Percentiles rank a stretch among this genome's conserved stretches.
phyloP scores from a whole-genome alignment of 139 green algal genomes.

The Penium margaritaceum region DNA sequence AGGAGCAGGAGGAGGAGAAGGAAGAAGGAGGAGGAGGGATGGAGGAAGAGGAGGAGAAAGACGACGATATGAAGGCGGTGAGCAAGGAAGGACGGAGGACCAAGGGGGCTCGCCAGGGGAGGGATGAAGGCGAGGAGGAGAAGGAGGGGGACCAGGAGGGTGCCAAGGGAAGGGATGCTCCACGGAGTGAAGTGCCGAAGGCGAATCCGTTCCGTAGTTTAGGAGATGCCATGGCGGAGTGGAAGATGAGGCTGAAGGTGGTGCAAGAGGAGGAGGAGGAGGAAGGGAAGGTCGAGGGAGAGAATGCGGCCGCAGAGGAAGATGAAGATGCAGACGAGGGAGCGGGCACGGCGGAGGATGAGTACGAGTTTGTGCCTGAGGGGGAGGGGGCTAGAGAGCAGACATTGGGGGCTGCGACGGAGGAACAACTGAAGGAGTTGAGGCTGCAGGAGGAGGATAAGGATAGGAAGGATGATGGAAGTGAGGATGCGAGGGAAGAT shows the following conservation, averaged over 20 bases:
- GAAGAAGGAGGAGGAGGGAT: constrained; percentile 40
- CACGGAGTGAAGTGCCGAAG: too few species aligned
- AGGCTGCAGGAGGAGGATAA: constrained; percentile 21
- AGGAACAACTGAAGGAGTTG: constrained; percentile 66
- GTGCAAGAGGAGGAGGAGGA: too few species aligned
- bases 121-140: constrained; percentile 40
- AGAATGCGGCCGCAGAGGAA: too few species aligned
- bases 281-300: too few species aligned
- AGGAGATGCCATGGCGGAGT: too few species aligned
- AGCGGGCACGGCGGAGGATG: constrained; percentile 16
- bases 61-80: too few species aligned
- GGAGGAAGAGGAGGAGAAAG: background rate
- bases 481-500: constrained; percentile 14
- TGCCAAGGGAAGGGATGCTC: constrained; percentile 15
- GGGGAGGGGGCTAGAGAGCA: constrained; percentile 45
- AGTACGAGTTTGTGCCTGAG: constrained; percentile 43
- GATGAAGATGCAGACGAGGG: too few species aligned
- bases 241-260: too few species aligned
- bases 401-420: constrained; percentile 73
- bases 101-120: constrained; percentile 33
- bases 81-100: constrained; percentile 11
- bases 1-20: constrained; percentile 16
- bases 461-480: constrained; percentile 21
- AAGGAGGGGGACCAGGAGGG: constrained; percentile 56
- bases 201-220: too few species aligned